phyloP scores from a whole-genome alignment of 805 yeast genomes.

The Tetrapisispora namnaoensis region DNA sequence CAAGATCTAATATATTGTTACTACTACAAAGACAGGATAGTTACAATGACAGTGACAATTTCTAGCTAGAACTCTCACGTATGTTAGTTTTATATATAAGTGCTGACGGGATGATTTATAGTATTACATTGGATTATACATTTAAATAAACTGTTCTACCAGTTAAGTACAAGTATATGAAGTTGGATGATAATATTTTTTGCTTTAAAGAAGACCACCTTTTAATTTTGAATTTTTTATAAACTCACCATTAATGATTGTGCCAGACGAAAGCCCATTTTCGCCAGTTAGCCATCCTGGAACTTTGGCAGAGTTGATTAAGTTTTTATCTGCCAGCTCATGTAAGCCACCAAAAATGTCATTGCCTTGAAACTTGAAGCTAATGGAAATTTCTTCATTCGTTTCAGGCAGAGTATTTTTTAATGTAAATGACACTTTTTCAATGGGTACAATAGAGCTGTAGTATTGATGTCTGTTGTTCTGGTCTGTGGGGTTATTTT shows the following conservation, averaged over 20 bases:
- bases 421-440: constrained; percentile 38
- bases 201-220: constrained; percentile 15
- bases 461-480: constrained; percentile 7
- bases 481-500: neutral
- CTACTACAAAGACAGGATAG: too few species aligned
- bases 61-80: too few species aligned
- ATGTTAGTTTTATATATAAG: too few species aligned
- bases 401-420: constrained; percentile 23
- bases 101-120: too few species aligned
- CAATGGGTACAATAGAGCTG: constrained; percentile 50
- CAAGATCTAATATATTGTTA: too few species aligned
- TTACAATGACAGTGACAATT: too few species aligned
- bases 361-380: constrained; percentile 42
- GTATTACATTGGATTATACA: too few species aligned
- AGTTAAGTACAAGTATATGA: too few species aligned
- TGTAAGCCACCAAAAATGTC: constrained; percentile 76
- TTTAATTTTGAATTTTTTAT: constrained; percentile 7
- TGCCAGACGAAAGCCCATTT: constrained; percentile 46
- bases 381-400: constrained; percentile 19
- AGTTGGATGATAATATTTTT: neutral
- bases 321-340: constrained; percentile 44
- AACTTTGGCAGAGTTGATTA: constrained; percentile 43
- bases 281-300: constrained; percentile 81
- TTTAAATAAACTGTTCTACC: too few species aligned
- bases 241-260: constrained; percentile 32